Base-by-base conservation (phyloP, 192 early-diverging fungal species). In the Backusella macrospora region DNA sequence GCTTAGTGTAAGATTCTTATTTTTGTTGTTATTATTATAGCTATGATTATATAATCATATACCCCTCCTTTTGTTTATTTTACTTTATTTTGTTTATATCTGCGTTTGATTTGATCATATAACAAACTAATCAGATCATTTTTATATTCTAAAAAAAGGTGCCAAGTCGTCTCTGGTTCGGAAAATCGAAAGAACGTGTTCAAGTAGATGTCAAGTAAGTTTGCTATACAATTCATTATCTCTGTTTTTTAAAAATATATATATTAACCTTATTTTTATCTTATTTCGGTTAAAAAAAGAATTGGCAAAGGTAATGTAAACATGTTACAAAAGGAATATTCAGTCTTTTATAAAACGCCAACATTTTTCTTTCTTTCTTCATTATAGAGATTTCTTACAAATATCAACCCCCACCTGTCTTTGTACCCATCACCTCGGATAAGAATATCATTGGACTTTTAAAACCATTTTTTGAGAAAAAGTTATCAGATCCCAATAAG, bases 401-500 rank as follows among this genome's bases (percentile, higher is more conserved):
- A 23, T 84, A 88, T 37, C 77, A 76, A 46, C 83, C 81, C 4
- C 85, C 92, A 2, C 81, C 84, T 10, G 82, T 86, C 0, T 98
- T 94, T 84, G 34, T 79, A 16, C 91, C 94, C 3, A 76, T 96
- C 45, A 68, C 74, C 1, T 81, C 88, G 23, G 78, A 87, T 0
- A 70, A 77, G 5, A 82, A 80, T n/a, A 86, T 91, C 12, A 94
- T 98, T 77, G 92, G 92, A 7, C 75, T 98, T 14, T 74, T 98
- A 64, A 80, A 83, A 40, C 78, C 80, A 9, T 94, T 91, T 62
- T 93, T 91, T 59, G 65, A 71, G 48, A 80, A 89, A 71, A 88
- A 89, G 48, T 71, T 87, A 40, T 52, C 68, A 48, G 76, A 76
- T 16, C 13, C 62, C 6, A 64, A 65, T 7, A 67, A 66, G 0